Base-by-base conservation (phyloP, 306 rosid genomes). In the Corylus heterophylla region DNA sequence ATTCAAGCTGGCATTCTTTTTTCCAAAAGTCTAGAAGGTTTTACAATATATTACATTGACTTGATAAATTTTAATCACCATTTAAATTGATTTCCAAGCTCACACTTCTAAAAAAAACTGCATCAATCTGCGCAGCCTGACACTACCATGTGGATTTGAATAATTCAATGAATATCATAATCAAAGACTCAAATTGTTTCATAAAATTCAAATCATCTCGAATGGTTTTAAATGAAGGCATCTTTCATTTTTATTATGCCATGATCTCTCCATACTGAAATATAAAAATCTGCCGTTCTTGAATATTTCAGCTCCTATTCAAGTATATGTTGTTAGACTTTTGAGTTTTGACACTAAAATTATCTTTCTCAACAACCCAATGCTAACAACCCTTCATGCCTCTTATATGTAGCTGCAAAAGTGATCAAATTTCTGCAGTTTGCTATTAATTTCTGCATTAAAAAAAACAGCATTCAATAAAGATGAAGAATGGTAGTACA, bases 1-100 rank as follows among this genome's bases (percentile, higher is more conserved):
- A 35, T 78, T 48, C 59, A 64, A 64, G 48, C 27, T 45, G 63
- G 68, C 76, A 68, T 69, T 54, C 58, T 63, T 50, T 69, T 78
- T 49, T 69, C 51, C 69, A 17, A 27, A 27, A 8, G 27, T 49
- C 5, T 6, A n/a, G 27, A 29, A 2, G 45, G 56, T 20, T 27
- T 49, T 8, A 3, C 42, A 10, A 16, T 37, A 25, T 49, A 71
- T 48, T 22, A 49, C 45, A 13, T 39, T 22, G 2, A 48, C 58
- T 25, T 11, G 35, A 25, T 45, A 20, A 22, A 71, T 71, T 12
- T 18, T 4, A 70, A 71, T 22, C 14, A 50, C 45, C 45, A 49
- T 49, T 50, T 13, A 17, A 29, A 12, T 14, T 48, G 20, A 71
- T 44, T 44, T 29, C 17, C 71, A 66, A 12, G n/a, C 31, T 58